phyloP scores from a whole-genome alignment of 1,284 basidiomycete species.

The Ganoderma multipileum region DNA sequence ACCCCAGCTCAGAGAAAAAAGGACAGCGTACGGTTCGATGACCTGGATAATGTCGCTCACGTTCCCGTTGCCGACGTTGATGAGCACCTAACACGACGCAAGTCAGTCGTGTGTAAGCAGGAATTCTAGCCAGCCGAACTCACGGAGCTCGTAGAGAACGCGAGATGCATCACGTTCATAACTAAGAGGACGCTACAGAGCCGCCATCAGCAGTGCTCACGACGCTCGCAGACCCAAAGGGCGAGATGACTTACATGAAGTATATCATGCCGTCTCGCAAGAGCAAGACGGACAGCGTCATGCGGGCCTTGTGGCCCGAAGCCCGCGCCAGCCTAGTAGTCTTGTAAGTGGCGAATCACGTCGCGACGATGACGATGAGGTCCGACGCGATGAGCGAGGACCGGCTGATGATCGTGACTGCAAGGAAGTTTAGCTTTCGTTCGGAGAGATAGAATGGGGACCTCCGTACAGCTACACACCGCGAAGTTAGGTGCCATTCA shows the following conservation, averaged over 20 bases:
- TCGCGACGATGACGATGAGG: constrained; percentile 9
- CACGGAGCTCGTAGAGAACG: constrained; percentile 6
- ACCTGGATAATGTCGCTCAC: constrained; percentile 6
- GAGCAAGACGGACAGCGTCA: constrained; percentile 3
- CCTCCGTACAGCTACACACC: not conserved
- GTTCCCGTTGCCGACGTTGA: constrained; percentile 2
- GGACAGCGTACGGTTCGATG: constrained; percentile 1
- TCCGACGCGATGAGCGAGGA: constrained; percentile 5
- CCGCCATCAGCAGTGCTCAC: not conserved
- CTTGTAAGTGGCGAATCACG: constrained; percentile 6
- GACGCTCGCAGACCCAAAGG: not conserved
- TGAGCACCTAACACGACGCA: not conserved
- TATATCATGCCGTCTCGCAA: constrained; percentile 10
- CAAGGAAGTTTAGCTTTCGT: not conserved
- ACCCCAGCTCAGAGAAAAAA: not conserved
- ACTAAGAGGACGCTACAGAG: not conserved
- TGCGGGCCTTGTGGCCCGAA: not conserved
- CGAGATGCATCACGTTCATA: constrained; percentile 10
- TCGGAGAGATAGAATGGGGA: not conserved
- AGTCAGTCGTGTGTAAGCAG: not conserved
- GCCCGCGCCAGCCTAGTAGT: not conserved
- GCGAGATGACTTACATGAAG: not conserved
- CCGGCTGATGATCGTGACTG: constrained; percentile 3
- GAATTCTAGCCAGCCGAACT: not conserved
- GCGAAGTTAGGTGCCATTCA: not conserved